Percentiles rank a stretch among this genome's conserved stretches.
These are phyloP conservation scores for Petunia secreta DNA, from an alignment of 257 asterid genomes.

Conservation along the genomic window DNA sequence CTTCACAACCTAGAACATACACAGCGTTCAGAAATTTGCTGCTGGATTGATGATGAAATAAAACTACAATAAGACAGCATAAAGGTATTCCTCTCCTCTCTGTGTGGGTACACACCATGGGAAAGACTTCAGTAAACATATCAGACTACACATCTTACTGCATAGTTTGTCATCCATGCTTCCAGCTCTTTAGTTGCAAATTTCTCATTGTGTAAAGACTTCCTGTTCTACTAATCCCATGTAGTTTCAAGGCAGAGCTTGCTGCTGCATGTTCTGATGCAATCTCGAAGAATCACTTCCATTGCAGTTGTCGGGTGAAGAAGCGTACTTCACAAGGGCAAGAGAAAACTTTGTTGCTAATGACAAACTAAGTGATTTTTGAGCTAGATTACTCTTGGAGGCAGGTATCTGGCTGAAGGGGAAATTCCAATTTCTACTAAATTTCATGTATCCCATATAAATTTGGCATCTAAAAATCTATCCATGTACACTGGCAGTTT, in stretches of 20 bases:
- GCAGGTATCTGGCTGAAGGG: conserved; percentile 4
- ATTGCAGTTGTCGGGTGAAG: conserved; percentile 6
- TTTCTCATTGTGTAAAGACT: not conserved
- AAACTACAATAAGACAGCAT: conserved; percentile 1
- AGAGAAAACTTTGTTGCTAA: not conserved
- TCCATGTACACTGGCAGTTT: conserved; percentile 1
- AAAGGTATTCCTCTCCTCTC: conserved; percentile 23
- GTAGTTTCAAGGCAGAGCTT: conserved; percentile 23
- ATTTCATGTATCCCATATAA: conserved; percentile 12
- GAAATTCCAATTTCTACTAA: not conserved
- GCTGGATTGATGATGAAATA: conserved; percentile 37
- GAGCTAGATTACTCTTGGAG: not conserved
- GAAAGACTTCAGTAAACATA: conserved; percentile 16
- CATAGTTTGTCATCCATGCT: conserved; percentile 14
- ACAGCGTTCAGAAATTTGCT: conserved; percentile 60
- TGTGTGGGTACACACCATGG: not conserved
- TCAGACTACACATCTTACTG: not conserved
- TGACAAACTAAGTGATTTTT: conserved; percentile 6
- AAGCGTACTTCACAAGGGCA: conserved; percentile 1
- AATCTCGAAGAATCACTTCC: not conserved
- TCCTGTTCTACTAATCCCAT: conserved; percentile 3
- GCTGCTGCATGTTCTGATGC: not conserved
- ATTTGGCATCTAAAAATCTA: not conserved
- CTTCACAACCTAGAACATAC: conserved; percentile 62
- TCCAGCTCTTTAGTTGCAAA: not conserved